phyloP scores from a whole-genome alignment of 148 eudicot species.

The Mesembryanthemum crystallinum region DNA sequence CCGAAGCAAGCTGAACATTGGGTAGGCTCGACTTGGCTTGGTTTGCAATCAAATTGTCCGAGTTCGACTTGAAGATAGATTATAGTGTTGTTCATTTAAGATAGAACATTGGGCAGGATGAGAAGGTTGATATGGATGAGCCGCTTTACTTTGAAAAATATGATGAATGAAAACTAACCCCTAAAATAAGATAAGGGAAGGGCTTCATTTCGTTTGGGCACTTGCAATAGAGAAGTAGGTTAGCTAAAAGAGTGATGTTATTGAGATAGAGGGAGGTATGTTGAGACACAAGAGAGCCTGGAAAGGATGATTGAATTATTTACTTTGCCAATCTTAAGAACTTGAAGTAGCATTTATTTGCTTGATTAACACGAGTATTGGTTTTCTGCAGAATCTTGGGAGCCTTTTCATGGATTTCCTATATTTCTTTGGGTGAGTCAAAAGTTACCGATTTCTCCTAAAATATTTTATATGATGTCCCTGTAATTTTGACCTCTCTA shows the following conservation, averaged over 20 bases:
- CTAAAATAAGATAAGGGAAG: background rate
- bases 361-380: slow-evolving; percentile 11
- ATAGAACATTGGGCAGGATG: too few relatives aligned
- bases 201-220: too few relatives aligned
- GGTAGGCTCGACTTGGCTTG: too few relatives aligned
- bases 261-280: background rate
- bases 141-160: background rate
- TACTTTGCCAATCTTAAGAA: background rate
- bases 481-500: too few relatives aligned
- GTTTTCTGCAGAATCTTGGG: slow-evolving; percentile 67
- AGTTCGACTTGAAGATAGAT: too few relatives aligned
- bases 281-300: background rate
- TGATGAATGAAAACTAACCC: background rate
- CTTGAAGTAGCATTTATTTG: background rate
- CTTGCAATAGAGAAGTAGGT: background rate
- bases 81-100: too few relatives aligned
- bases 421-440: slow-evolving; percentile 91
- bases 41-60: too few relatives aligned
- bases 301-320: background rate
- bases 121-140: background rate
- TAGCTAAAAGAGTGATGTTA: background rate
- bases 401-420: slow-evolving; percentile 93
- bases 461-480: too few relatives aligned
- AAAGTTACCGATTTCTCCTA: slow-evolving; percentile 9
- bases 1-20: too few relatives aligned